These are phyloP conservation scores for Cornus kousa DNA, from an alignment of 148 eudicot genomes.

Conservation along the genomic window DNA sequence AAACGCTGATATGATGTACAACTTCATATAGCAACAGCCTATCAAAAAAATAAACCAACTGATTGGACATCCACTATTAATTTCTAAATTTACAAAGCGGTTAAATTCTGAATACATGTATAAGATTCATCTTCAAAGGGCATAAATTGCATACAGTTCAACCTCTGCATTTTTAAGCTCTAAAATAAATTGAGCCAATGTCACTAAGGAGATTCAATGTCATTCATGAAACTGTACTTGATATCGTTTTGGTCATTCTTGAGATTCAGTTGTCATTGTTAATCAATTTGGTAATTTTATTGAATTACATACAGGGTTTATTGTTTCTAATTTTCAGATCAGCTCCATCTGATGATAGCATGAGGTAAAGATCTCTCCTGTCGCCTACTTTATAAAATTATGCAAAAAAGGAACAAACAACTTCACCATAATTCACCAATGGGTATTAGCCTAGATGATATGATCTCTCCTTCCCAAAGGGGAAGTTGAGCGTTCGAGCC, in stretches of 20 bases:
- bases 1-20: constrained; percentile 8
- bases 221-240: background rate
- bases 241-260: no score
- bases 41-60: background rate
- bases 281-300: no score
- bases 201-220: background rate
- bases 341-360: no score
- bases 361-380: no score
- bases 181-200: background rate
- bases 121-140: background rate
- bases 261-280: no score
- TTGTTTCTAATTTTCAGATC: no score
- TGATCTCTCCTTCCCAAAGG: no score
- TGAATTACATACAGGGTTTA: no score
- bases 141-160: background rate
- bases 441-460: no score
- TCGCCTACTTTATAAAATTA: no score
- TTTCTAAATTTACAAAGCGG: background rate
- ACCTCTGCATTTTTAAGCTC: background rate
- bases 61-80: background rate
- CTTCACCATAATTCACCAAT: background rate
- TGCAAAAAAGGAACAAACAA: background rate
- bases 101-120: background rate
- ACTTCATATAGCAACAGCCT: background rate
- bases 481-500: no score